phyloP scores from a whole-genome alignment of 805 yeast genomes.

The Ogataea haglerorum region DNA sequence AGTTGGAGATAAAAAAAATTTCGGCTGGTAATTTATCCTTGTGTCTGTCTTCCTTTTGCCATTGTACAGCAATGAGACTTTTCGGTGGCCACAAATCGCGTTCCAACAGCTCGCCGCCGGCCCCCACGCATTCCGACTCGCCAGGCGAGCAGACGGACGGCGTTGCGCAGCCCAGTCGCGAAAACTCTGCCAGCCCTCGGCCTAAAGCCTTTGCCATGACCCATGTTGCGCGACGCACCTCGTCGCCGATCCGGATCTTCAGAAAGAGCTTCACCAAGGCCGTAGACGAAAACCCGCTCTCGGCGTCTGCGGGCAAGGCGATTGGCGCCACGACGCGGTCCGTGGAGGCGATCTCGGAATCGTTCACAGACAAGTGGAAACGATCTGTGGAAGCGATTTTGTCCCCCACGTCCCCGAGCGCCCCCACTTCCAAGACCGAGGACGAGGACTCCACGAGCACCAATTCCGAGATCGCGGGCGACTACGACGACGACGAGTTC shows the following conservation, averaged over 20 bases:
- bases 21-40: background rate
- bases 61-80: conserved; percentile 3
- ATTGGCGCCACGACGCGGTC: conserved; percentile 1
- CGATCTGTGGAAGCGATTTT: conserved; percentile 7
- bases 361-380: background rate
- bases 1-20: background rate
- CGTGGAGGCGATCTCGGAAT: conserved; percentile 1
- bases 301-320: conserved; percentile 2
- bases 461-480: conserved; percentile 19
- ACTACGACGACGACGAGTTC: conserved; percentile 22
- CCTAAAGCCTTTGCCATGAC: conserved; percentile 2
- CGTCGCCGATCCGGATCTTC: conserved; percentile 12
- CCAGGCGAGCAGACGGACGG: background rate
- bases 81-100: conserved; percentile 5
- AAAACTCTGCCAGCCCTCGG: background rate
- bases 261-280: conserved; percentile 4
- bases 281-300: background rate
- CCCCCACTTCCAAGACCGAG: conserved; percentile 2
- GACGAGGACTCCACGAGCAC: conserved; percentile 25
- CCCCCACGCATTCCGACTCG: background rate
- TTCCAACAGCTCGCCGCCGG: conserved; percentile 5
- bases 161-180: background rate
- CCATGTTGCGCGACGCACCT: background rate
- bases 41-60: background rate
- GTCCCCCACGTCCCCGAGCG: background rate